phyloP scores from a whole-genome alignment of 2,329 filamentous ascomycete species.

The Dryadomyces quercivorus region DNA sequence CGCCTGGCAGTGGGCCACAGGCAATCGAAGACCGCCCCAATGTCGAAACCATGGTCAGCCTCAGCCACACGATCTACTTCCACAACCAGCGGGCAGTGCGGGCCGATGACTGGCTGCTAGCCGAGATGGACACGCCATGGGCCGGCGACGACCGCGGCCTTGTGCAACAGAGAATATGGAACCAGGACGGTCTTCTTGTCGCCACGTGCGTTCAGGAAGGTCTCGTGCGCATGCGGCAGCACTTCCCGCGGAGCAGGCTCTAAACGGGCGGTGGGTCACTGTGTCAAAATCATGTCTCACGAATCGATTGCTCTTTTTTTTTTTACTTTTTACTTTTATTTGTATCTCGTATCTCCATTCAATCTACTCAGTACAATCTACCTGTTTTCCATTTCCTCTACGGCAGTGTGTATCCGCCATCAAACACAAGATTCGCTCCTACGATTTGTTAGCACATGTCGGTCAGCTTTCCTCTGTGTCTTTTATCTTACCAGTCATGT shows the following conservation, averaged over 20 bases:
- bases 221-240: slow-evolving; percentile 2
- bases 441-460: not conserved
- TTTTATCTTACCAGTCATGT: slow-evolving; percentile 41
- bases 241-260: not conserved
- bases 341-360: not conserved
- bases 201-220: slow-evolving; percentile 72
- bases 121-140: slow-evolving; percentile 72
- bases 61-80: slow-evolving; percentile 64
- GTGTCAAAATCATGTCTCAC: not conserved
- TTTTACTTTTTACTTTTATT: not conserved
- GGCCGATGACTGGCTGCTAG: slow-evolving; percentile 65
- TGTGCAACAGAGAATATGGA: slow-evolving; percentile 64
- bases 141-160: slow-evolving; percentile 63
- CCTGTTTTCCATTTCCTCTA: not conserved
- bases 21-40: slow-evolving; percentile 16
- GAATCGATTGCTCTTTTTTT: not conserved
- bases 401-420: slow-evolving; percentile 53
- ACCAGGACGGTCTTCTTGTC: slow-evolving; percentile 55
- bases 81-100: slow-evolving; percentile 43
- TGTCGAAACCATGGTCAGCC: slow-evolving; percentile 69
- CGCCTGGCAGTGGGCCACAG: not conserved
- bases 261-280: not conserved
- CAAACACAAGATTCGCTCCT: slow-evolving; percentile 58
- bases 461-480: not conserved
- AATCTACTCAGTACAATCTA: not conserved